A percentile compares a stretch with the other conserved stretches of the same genome.
Evolutionary conservation across 73 alveolate species (phyloP).

Genomic region (Tetrahymena borealis): DNA sequence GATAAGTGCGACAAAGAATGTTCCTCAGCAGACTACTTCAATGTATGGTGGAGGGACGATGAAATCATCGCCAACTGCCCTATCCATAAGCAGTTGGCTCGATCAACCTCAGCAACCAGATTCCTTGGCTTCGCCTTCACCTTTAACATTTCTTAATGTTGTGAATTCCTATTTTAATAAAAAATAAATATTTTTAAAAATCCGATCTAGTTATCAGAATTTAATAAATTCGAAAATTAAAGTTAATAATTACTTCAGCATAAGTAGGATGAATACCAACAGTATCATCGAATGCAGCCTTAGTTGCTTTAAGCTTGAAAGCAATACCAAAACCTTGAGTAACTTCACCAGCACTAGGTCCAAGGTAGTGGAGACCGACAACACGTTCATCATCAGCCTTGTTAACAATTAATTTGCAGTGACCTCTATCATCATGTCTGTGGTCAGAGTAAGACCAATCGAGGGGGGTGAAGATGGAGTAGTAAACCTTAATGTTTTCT

Average conservation of each 20-base stretch:
- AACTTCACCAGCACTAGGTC: conserved; percentile 98
- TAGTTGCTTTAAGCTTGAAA: conserved; percentile 90
- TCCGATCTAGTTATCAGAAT: no score
- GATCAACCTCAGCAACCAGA: conserved; percentile 50
- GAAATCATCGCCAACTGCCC: conserved; percentile 31
- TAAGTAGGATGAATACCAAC: conserved; percentile 99
- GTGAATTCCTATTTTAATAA: conserved; percentile 21
- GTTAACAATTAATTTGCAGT: conserved; percentile 10
- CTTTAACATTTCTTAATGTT: conserved; percentile 25
- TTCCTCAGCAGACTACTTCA: conserved; percentile 25
- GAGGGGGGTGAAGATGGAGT: conserved; percentile 89
- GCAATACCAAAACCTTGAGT: conserved; percentile 98
- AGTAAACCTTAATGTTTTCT: conserved; percentile 76
- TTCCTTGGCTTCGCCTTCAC: conserved; percentile 36
- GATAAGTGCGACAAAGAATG: neutral
- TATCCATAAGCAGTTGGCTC: conserved; percentile 32
- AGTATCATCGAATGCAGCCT: conserved; percentile 78
- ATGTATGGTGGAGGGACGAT: conserved; percentile 29
- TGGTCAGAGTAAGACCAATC: conserved; percentile 87
- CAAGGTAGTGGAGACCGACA: conserved; percentile 94
- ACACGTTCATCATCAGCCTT: conserved; percentile 61
- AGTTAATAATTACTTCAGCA: conserved; percentile 94
- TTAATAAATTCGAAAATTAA: no score
- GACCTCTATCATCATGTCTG: conserved; percentile 63
- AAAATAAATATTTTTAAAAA: no score